Percentiles rank a stretch among this genome's conserved stretches.
phyloP scores from a whole-genome alignment of 2,329 filamentous ascomycete genomes.

The Orbilia quercus region DNA sequence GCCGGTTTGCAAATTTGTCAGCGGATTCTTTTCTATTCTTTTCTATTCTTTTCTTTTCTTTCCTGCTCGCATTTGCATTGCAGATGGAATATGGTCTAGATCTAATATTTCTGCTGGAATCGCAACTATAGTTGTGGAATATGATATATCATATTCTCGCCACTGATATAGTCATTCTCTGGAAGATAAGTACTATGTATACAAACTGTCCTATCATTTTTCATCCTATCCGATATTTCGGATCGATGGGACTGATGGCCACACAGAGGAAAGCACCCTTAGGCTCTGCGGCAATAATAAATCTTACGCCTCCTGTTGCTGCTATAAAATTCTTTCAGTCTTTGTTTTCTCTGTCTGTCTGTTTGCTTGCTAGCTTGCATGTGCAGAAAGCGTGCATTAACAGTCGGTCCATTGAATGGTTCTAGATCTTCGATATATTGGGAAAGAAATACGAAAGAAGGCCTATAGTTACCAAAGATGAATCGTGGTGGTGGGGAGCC shows the following conservation, averaged over 20 bases:
- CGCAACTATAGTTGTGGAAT: slow-evolving; percentile 16
- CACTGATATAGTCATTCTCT: not conserved
- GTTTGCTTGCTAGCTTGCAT: not conserved
- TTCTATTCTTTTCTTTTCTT: no score
- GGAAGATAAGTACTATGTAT: no score
- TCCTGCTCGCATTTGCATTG: slow-evolving; percentile 1
- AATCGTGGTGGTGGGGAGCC: no score
- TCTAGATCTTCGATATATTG: slow-evolving; percentile 1
- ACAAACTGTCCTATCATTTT: no score
- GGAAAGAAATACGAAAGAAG: not conserved
- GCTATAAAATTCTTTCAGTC: not conserved
- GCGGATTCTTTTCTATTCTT: no score
- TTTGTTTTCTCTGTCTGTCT: no score
- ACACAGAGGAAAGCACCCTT: not conserved
- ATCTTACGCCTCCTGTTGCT: no score
- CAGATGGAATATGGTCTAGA: not conserved
- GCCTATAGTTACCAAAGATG: no score
- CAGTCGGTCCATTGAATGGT: not conserved
- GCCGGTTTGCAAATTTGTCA: not conserved
- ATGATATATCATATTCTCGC: slow-evolving; percentile 8
- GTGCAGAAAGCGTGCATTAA: not conserved
- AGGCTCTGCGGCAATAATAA: not conserved
- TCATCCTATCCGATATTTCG: not conserved
- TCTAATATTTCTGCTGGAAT: not conserved
- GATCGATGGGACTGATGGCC: slow-evolving; percentile 9